Evolutionary conservation across 2,329 filamentous ascomycete species (phyloP).

Genomic region (Trichoderma afroharzianum): DNA sequence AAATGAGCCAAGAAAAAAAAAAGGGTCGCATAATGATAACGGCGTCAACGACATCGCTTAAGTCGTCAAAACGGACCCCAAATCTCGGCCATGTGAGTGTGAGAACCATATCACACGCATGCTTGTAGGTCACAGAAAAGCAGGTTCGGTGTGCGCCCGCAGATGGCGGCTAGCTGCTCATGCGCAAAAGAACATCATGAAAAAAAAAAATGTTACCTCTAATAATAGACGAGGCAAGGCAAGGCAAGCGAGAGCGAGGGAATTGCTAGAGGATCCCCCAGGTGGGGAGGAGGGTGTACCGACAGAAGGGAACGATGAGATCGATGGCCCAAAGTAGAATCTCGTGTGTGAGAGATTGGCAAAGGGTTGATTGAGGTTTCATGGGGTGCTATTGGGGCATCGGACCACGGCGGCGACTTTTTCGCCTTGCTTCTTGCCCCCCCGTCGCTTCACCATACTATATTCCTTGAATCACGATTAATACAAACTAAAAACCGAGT

Average conservation of each 20-base stretch:
- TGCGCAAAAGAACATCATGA: neutral
- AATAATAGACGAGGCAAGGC: neutral
- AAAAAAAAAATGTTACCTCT: neutral
- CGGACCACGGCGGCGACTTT: neutral
- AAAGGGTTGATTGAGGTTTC: neutral
- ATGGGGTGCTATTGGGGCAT: neutral
- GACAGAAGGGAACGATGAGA: conserved; percentile 14
- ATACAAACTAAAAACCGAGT: neutral
- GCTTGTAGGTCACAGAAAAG: neutral
- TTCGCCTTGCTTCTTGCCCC: neutral
- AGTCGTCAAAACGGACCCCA: neutral
- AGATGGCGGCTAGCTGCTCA: neutral
- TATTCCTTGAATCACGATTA: neutral
- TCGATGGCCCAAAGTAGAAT: conserved; percentile 9
- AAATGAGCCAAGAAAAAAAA: neutral
- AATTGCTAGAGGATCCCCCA: neutral
- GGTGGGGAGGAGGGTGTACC: conserved; percentile 1
- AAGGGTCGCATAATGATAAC: neutral
- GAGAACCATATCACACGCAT: neutral
- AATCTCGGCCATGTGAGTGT: neutral
- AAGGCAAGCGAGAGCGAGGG: neutral
- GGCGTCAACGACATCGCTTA: neutral
- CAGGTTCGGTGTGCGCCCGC: neutral
- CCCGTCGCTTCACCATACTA: neutral
- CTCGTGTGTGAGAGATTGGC: conserved; percentile 3